phyloP scores from a whole-genome alignment of 176 grass and related monocot species.

The maize (Zea mays) region DNA sequence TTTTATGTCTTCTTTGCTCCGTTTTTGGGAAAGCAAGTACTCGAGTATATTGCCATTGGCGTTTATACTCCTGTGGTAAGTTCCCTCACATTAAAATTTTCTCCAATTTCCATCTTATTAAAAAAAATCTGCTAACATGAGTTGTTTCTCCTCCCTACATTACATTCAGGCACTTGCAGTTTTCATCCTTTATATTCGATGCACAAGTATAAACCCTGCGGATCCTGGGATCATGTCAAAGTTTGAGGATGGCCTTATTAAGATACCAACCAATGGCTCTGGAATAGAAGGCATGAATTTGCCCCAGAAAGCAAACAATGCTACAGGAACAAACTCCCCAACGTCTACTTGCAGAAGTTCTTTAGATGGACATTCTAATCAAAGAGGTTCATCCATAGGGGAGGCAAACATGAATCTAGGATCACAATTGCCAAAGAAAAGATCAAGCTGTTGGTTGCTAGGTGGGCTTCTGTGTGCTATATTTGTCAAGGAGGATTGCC shows the following conservation, averaged over 20 bases:
- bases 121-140: slow-evolving; percentile 27
- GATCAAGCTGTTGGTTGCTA: slow-evolving; percentile 66
- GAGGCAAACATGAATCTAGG: slow-evolving; percentile 41
- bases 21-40: slow-evolving; percentile 68
- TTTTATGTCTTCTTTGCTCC: slow-evolving; percentile 99
- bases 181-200: slow-evolving; percentile 94
- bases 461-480: slow-evolving; percentile 72
- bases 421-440: slow-evolving; percentile 47
- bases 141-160: slow-evolving; percentile 19
- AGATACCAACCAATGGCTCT: slow-evolving; percentile 49
- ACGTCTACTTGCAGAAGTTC: slow-evolving; percentile 73
- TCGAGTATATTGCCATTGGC: slow-evolving; percentile 68
- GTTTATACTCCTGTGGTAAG: slow-evolving; percentile 97
- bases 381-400: slow-evolving; percentile 50
- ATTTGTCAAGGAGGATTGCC: slow-evolving; percentile 91
- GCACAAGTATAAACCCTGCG: slow-evolving; percentile 98
- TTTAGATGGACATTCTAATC: slow-evolving; percentile 64
- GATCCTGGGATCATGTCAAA: slow-evolving; percentile 98
- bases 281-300: slow-evolving; percentile 47
- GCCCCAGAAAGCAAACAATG: slow-evolving; percentile 54
- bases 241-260: slow-evolving; percentile 75
- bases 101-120: not conserved
- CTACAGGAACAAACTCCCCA: slow-evolving; percentile 55
- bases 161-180: slow-evolving; percentile 78
- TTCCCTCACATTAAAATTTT: not conserved